Conservation (phyloP, 169 alveolate genomes). For the Eimeria praecox region DNA sequence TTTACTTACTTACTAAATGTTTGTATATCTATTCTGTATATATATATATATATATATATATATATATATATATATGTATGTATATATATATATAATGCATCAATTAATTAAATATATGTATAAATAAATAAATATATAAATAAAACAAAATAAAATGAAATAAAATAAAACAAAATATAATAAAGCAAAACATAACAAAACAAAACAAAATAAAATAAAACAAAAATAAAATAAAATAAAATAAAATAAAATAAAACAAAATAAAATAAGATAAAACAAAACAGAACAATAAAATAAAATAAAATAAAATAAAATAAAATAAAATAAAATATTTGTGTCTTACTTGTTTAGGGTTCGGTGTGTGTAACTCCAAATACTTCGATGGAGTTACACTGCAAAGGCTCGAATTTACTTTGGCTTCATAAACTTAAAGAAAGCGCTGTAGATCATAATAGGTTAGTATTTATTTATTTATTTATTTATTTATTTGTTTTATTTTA, state of each 20-base stretch:
- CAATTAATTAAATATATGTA: neutral
- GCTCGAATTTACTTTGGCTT: constrained; percentile 83
- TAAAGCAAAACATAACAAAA: no score
- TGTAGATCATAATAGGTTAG: constrained; percentile 66
- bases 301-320: no score
- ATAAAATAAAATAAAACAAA: no score
- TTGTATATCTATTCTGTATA: neutral
- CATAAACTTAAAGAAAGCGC: constrained; percentile 76
- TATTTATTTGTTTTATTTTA: neutral
- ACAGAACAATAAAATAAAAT: no score
- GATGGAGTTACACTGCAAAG: constrained; percentile 89
- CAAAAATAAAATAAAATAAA: no score
- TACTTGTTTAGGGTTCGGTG: constrained; percentile 22
- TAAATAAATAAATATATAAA: neutral
- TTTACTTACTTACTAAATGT: neutral
- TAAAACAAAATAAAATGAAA: no score
- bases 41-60: neutral
- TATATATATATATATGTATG: neutral
- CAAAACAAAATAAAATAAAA: no score
- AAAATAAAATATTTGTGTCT: no score
- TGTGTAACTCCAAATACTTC: constrained; percentile 10
- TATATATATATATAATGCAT: neutral
- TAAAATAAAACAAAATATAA: no score
- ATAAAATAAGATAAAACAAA: no score
- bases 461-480: no score